Evolutionary conservation across 257 asterid species (phyloP).

Genomic region (Nicotiana benthamiana): DNA sequence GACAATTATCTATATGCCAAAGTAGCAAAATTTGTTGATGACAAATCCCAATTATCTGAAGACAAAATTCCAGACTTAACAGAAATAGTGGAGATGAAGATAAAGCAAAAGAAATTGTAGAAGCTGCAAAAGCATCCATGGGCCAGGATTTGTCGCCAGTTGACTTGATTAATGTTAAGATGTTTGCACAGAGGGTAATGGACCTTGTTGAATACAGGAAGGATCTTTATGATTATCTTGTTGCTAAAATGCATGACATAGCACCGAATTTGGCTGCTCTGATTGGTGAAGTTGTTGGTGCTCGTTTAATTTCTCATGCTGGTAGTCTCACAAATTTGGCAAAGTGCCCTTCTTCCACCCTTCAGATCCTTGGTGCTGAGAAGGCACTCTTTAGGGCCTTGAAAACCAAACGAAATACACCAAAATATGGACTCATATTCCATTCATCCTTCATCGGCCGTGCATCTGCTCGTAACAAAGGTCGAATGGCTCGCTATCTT

Average conservation of each 20-base stretch:
- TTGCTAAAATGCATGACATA: conserved; percentile 83
- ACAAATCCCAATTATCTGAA: conserved; percentile 67
- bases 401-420: conserved; percentile 90
- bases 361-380: conserved; percentile 98
- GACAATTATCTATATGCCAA: conserved; percentile 92
- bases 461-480: conserved; percentile 86
- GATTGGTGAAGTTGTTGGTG: conserved; percentile 97
- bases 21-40: conserved; percentile 78
- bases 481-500: conserved; percentile 97
- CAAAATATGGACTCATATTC: conserved; percentile 95
- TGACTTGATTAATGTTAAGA: conserved; percentile 84
- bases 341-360: conserved; percentile 92
- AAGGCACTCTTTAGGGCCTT: conserved; percentile 97
- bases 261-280: conserved; percentile 96
- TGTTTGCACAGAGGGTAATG: conserved; percentile 86
- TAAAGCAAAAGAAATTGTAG: conserved; percentile 87
- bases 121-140: conserved; percentile 98
- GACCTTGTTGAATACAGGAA: conserved; percentile 94
- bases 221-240: conserved; percentile 77
- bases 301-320: conserved; percentile 95
- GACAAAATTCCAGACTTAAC: conserved; percentile 53
- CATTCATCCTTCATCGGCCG: conserved; percentile 99
- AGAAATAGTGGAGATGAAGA: conserved; percentile 85
- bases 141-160: conserved; percentile 90
- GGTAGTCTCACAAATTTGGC: conserved; percentile 97